Percentiles rank a stretch among this genome's conserved stretches.
Evolutionary conservation across 2,329 filamentous ascomycete species (phyloP).

Genomic region (Huntiella omanensis): DNA sequence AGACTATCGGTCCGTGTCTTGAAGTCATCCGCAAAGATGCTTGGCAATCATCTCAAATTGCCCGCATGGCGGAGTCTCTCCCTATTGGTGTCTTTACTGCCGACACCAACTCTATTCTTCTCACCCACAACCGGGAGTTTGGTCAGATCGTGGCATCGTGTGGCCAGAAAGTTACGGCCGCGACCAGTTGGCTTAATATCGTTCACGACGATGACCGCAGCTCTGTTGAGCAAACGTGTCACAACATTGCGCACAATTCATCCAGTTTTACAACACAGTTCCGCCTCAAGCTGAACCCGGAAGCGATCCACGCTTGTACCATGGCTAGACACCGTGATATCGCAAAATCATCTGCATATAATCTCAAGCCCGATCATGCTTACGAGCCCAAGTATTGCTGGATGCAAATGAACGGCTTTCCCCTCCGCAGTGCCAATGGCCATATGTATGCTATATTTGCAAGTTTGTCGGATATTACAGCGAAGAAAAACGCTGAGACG

Average conservation of each 20-base stretch:
- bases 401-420: slow-evolving; percentile 60
- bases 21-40: slow-evolving; percentile 22
- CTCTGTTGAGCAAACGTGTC: slow-evolving; percentile 42
- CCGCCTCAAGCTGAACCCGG: slow-evolving; percentile 51
- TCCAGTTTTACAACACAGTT: slow-evolving; percentile 53
- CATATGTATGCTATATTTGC: slow-evolving; percentile 58
- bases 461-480: slow-evolving; percentile 68
- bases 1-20: slow-evolving; percentile 34
- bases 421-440: slow-evolving; percentile 46
- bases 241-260: slow-evolving; percentile 39
- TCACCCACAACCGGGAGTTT: slow-evolving; percentile 68
- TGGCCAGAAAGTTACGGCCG: slow-evolving; percentile 20
- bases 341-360: slow-evolving; percentile 18
- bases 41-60: slow-evolving; percentile 35
- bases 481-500: slow-evolving; percentile 69
- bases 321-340: neutral
- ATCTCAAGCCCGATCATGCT: neutral
- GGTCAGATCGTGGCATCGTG: slow-evolving; percentile 49
- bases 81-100: slow-evolving; percentile 76
- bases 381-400: slow-evolving; percentile 31
- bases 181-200: slow-evolving; percentile 53
- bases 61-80: slow-evolving; percentile 66
- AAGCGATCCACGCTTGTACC: slow-evolving; percentile 14
- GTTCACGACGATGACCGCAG: slow-evolving; percentile 47
- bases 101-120: slow-evolving; percentile 50